These are phyloP conservation scores for Inonotus obliquus DNA, from an alignment of 1,284 basidiomycete species.

Conservation along the genomic window DNA sequence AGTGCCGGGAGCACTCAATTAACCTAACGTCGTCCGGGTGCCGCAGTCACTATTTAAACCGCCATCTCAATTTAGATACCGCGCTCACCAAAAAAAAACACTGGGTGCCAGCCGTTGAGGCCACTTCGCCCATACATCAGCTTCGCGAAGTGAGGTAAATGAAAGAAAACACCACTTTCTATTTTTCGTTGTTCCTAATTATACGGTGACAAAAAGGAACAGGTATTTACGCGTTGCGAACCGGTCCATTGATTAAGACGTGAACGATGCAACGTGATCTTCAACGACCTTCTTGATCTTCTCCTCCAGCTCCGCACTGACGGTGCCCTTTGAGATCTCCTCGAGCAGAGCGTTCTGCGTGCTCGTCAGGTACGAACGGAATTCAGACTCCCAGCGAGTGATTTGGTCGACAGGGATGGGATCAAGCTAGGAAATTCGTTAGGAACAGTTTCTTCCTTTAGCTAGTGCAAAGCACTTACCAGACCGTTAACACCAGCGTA, in stretches of 20 bases:
- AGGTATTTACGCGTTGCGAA: background rate
- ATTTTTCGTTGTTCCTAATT: constrained; percentile 1
- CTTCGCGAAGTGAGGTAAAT: no score
- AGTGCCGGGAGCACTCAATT: background rate
- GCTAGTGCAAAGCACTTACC: constrained; percentile 39
- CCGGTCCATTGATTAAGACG: constrained; percentile 33
- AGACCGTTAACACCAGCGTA: constrained; percentile 99
- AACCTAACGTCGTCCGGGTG: background rate
- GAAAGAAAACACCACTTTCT: background rate
- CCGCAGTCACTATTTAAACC: no score
- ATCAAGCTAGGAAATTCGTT: constrained; percentile 56
- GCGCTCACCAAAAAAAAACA: no score
- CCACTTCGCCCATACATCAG: no score
- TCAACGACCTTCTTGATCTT: constrained; percentile 92
- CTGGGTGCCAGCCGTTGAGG: no score
- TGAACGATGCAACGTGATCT: constrained; percentile 82
- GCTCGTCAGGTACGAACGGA: constrained; percentile 77
- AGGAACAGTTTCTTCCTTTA: constrained; percentile 12
- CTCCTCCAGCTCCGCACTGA: constrained; percentile 86
- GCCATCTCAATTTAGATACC: no score
- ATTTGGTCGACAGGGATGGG: constrained; percentile 93
- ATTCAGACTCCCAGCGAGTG: constrained; percentile 88
- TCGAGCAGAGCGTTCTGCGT: constrained; percentile 68
- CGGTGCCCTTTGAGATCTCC: constrained; percentile 79
- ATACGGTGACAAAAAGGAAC: background rate